phyloP scores from a whole-genome alignment of 345 rosid genomes.

The Linum trigynum region DNA sequence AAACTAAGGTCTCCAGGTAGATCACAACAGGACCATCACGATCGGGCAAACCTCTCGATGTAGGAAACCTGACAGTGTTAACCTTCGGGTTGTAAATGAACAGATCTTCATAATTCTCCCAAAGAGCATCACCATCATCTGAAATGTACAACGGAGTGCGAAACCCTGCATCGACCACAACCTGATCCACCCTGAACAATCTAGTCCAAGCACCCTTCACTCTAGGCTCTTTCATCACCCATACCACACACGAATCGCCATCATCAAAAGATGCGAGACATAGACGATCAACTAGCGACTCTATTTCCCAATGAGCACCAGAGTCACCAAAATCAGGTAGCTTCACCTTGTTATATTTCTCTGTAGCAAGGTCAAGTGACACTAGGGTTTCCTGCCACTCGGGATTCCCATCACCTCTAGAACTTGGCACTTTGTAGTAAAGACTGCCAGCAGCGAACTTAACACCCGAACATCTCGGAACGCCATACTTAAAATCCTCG shows the following conservation, averaged over 20 bases:
- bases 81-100: too few relatives aligned
- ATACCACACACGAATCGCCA: not conserved
- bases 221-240: too few relatives aligned
- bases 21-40: too few relatives aligned
- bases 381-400: not conserved
- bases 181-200: too few relatives aligned
- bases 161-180: too few relatives aligned
- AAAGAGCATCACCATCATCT: too few relatives aligned
- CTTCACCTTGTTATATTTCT: slow-evolving; percentile 3
- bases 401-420: not conserved
- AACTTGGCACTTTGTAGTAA: not conserved
- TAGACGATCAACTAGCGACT: slow-evolving; percentile 3
- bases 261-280: not conserved
- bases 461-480: slow-evolving; percentile 2
- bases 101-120: too few relatives aligned
- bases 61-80: too few relatives aligned
- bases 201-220: too few relatives aligned
- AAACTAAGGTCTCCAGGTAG: too few relatives aligned
- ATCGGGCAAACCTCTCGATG: too few relatives aligned
- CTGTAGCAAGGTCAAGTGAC: slow-evolving; percentile 8
- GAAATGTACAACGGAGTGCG: too few relatives aligned
- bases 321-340: slow-evolving; percentile 12
- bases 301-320: not conserved
- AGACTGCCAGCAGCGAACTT: slow-evolving; percentile 6
- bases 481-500: slow-evolving; percentile 4